Evolutionary conservation across 345 rosid species (phyloP).

Genomic region (Dovyalis caffra): DNA sequence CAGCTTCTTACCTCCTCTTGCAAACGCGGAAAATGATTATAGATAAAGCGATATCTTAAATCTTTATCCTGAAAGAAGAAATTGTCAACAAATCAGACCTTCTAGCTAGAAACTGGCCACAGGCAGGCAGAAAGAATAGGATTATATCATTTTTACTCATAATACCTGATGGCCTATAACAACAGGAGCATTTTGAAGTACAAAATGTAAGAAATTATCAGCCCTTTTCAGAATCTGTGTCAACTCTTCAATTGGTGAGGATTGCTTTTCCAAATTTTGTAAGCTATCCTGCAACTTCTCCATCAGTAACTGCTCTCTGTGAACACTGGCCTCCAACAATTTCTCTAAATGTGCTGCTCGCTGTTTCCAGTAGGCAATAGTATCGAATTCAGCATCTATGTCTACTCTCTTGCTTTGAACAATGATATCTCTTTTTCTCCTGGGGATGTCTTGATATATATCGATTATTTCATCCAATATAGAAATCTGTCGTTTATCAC

Average conservation of each 20-base stretch:
- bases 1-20: conserved; percentile 63
- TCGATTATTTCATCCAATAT: conserved; percentile 54
- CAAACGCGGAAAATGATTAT: conserved; percentile 82
- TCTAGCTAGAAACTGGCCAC: not conserved
- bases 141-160: not conserved
- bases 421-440: conserved; percentile 48
- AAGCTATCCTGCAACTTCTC: conserved; percentile 73
- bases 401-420: conserved; percentile 57
- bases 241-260: conserved; percentile 81
- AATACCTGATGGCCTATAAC: conserved; percentile 97
- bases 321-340: conserved; percentile 66
- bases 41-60: conserved; percentile 81
- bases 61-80: conserved; percentile 73
- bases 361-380: conserved; percentile 76
- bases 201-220: conserved; percentile 88
- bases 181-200: conserved; percentile 90
- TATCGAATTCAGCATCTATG: conserved; percentile 70
- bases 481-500: conserved; percentile 58
- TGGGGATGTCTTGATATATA: conserved; percentile 49
- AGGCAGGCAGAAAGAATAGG: not conserved
- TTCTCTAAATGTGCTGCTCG: conserved; percentile 56
- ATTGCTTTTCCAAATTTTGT: conserved; percentile 58
- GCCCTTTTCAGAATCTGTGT: conserved; percentile 84
- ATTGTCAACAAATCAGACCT: not conserved
- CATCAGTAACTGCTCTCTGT: conserved; percentile 64